Evolutionary conservation across 1,284 basidiomycete genomes (phyloP), one percentile per base, ranked within the genome.

Genomic region (Omphalotus olearius): DNA sequence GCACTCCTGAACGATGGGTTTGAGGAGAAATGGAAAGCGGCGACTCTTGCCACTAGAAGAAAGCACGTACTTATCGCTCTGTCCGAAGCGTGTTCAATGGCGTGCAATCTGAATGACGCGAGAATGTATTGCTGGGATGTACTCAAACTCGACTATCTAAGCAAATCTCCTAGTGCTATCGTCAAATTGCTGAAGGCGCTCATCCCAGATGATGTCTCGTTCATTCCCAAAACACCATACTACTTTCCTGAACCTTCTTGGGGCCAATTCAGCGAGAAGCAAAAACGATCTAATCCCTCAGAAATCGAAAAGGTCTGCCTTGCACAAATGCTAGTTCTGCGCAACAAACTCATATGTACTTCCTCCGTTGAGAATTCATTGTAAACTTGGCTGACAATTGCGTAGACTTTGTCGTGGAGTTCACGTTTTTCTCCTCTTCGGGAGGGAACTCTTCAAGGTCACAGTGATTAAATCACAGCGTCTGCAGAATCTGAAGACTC

Each of bases 301-400:
- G 51, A 52, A 23, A 2, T 48, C 4, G 52, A 51, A 16, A 52
- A 52, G 40, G 6, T 47, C 9, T 38, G 26, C 18, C 33, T 54
- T 16, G 37, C 28, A 20, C 41, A 47, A 26, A 45, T 50, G 42
- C 6, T 56, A 11, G 38, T 56, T 20, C 42, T 59, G 26, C 38
- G 57, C 26, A 56, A 51, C 0, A 56, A 59, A 47, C 37, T 59
- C 2, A 58, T 58, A 13, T 55, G 53, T 52, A 43, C 23, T 33
- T 41, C 11, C 9, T 16, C 16, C 9, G 14, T 7, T 17, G 4
- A 16, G 17, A 3, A 5, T 28, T 23, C 23, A 23, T 5, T 23
- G 23, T 2, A 5, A 23, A 23, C 23, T 23, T 23, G 23, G 5
- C 26, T 52, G 25, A 33, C 28, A 45, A 20, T 26, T 16, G 14